Evolutionary conservation across 345 rosid species (phyloP).

Genomic region (Populus ilicifolia): DNA sequence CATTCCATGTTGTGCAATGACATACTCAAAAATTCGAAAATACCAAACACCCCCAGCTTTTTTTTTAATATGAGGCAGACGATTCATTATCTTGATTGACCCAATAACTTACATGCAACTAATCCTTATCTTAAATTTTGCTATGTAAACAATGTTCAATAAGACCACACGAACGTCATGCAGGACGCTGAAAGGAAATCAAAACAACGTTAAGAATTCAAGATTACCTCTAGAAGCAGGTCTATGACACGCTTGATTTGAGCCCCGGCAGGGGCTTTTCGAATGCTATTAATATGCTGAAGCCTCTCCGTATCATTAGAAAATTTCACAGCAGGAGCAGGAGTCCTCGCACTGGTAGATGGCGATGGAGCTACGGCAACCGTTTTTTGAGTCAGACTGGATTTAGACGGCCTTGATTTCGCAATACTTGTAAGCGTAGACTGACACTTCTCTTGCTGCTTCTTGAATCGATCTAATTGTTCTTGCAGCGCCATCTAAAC

Average conservation of each 20-base stretch:
- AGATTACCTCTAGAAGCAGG: constrained; percentile 43
- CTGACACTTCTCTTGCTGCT: constrained; percentile 73
- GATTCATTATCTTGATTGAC: not conserved
- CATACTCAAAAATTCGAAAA: too few species aligned
- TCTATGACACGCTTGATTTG: constrained; percentile 92
- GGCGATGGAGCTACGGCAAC: constrained; percentile 27
- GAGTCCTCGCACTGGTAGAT: constrained; percentile 34
- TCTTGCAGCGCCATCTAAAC: constrained; percentile 64
- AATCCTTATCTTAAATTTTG: not conserved
- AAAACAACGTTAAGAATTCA: not conserved
- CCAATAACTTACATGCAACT: not conserved
- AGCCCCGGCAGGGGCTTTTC: constrained; percentile 77
- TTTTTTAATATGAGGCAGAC: too few species aligned
- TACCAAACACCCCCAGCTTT: too few species aligned
- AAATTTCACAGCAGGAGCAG: constrained; percentile 53
- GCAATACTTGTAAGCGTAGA: constrained; percentile 57
- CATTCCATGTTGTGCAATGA: too few species aligned
- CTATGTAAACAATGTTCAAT: too few species aligned
- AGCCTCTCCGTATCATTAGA: constrained; percentile 76
- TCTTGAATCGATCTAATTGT: constrained; percentile 56
- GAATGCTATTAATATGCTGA: constrained; percentile 50
- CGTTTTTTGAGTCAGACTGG: constrained; percentile 18
- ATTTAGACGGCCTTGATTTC: constrained; percentile 36
- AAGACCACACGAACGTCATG: too few species aligned
- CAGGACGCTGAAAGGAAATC: not conserved